These are phyloP conservation scores for Rhododendron molle DNA, from an alignment of 148 eudicot genomes.

Conservation along the genomic window DNA sequence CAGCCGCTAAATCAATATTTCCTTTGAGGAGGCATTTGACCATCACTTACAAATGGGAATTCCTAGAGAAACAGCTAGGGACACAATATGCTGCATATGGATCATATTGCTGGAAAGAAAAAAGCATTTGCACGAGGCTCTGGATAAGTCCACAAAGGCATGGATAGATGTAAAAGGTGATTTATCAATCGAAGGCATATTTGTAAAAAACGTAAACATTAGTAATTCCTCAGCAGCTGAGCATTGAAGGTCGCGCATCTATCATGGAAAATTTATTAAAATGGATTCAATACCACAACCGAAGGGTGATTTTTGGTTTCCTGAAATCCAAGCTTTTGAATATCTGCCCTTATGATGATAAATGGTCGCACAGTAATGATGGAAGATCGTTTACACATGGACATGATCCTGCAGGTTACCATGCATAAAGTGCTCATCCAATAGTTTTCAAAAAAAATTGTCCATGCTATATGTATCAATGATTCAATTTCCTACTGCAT, in stretches of 20 bases:
- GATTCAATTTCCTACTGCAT: neutral
- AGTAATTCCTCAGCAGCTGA: neutral
- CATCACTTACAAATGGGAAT: neutral
- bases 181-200: neutral
- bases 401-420: neutral
- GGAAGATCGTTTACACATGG: neutral
- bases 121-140: neutral
- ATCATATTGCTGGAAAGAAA: neutral
- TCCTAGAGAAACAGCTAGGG: neutral
- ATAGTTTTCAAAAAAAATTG: neutral
- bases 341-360: neutral
- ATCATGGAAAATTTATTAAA: neutral
- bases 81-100: neutral
- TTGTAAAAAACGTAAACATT: neutral
- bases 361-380: neutral
- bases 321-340: neutral
- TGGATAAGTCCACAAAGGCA: neutral
- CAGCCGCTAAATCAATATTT: neutral
- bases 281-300: neutral
- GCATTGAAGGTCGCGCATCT: neutral
- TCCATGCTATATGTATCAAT: neutral
- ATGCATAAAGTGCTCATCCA: neutral
- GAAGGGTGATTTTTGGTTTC: neutral
- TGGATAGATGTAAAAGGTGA: neutral
- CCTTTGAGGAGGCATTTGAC: neutral